These are phyloP conservation scores for Elongisporangium prolatum DNA, from an alignment of 352 stramenopile genomes.

Conservation along the genomic window DNA sequence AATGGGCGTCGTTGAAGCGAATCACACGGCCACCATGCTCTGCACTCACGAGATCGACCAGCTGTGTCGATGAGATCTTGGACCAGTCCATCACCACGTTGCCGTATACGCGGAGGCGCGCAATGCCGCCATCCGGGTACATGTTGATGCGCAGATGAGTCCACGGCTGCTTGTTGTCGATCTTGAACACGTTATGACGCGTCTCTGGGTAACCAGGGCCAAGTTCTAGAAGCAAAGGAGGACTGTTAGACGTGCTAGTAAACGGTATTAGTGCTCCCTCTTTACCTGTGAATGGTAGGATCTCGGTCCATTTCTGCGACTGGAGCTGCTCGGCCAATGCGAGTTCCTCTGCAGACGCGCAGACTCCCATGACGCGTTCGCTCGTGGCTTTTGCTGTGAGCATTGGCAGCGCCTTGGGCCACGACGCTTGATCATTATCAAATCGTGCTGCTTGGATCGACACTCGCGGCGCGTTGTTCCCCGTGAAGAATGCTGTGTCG, in stretches of 20 bases:
- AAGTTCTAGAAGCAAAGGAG: constrained; percentile 19
- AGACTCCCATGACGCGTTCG: constrained; percentile 50
- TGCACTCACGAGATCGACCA: constrained; percentile 84
- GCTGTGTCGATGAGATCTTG: constrained; percentile 32
- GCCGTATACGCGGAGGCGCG: constrained; percentile 82
- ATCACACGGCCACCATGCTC: constrained; percentile 84
- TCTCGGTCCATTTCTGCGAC: constrained; percentile 57
- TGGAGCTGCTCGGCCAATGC: constrained; percentile 39
- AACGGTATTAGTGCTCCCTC: too few species aligned
- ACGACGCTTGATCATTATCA: constrained; percentile 22
- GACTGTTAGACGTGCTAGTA: neutral
- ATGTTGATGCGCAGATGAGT: constrained; percentile 92
- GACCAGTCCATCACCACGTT: constrained; percentile 64
- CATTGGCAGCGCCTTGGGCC: constrained; percentile 30
- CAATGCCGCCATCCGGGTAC: constrained; percentile 92
- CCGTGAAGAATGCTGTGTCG: constrained; percentile 94
- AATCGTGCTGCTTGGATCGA: constrained; percentile 85
- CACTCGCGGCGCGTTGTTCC: constrained; percentile 86
- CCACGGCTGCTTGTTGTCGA: constrained; percentile 40
- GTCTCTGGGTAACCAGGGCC: constrained; percentile 82
- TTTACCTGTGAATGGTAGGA: constrained; percentile 41
- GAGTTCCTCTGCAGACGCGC: constrained; percentile 34
- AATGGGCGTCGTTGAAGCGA: constrained; percentile 93
- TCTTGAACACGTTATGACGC: constrained; percentile 80
- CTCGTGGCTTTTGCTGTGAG: constrained; percentile 32